phyloP scores from a whole-genome alignment of 371 early-diverging fungal genomes.

The Syncephalastrum contaminatum region DNA sequence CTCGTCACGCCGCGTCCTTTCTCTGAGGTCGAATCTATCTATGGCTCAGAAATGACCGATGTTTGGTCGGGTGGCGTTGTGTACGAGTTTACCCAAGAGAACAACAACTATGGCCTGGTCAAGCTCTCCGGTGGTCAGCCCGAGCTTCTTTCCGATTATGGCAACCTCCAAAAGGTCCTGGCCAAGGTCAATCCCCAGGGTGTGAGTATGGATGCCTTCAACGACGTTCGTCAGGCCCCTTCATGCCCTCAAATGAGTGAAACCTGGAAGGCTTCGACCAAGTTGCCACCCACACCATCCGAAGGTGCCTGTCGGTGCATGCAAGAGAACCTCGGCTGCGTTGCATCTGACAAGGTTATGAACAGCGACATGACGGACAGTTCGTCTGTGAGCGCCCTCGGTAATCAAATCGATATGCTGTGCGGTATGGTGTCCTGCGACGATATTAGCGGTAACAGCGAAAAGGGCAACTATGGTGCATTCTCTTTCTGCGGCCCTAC shows the following conservation, averaged over 20 bases:
- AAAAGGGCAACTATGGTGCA: slow-evolving; percentile 54
- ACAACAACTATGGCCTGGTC: slow-evolving; percentile 78
- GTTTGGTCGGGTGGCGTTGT: slow-evolving; percentile 77
- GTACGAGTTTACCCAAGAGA: slow-evolving; percentile 81
- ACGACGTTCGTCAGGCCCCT: slow-evolving; percentile 26
- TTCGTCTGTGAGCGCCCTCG: slow-evolving; percentile 13
- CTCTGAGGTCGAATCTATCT: slow-evolving; percentile 62
- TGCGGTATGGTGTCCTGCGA: slow-evolving; percentile 54
- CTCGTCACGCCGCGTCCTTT: slow-evolving; percentile 54
- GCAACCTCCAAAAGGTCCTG: slow-evolving; percentile 41
- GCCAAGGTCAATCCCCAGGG: slow-evolving; percentile 43
- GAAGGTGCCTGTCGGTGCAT: slow-evolving; percentile 68
- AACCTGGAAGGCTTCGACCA: slow-evolving; percentile 59
- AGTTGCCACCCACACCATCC: slow-evolving; percentile 72
- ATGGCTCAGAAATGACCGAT: slow-evolving; percentile 66
- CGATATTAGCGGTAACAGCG: slow-evolving; percentile 54
- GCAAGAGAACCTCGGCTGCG: slow-evolving; percentile 62
- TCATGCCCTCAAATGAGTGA: slow-evolving; percentile 55
- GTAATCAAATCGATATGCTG: slow-evolving; percentile 45
- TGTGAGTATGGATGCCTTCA: slow-evolving; percentile 48
- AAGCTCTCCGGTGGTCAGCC: slow-evolving; percentile 43
- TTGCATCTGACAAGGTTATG: slow-evolving; percentile 46
- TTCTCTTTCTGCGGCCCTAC: slow-evolving; percentile 53
- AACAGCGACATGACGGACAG: slow-evolving; percentile 22
- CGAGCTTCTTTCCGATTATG: slow-evolving; percentile 47